Evolutionary conservation across 768 basidiomycete species (phyloP).

Genomic region (Piloderma croceum): DNA sequence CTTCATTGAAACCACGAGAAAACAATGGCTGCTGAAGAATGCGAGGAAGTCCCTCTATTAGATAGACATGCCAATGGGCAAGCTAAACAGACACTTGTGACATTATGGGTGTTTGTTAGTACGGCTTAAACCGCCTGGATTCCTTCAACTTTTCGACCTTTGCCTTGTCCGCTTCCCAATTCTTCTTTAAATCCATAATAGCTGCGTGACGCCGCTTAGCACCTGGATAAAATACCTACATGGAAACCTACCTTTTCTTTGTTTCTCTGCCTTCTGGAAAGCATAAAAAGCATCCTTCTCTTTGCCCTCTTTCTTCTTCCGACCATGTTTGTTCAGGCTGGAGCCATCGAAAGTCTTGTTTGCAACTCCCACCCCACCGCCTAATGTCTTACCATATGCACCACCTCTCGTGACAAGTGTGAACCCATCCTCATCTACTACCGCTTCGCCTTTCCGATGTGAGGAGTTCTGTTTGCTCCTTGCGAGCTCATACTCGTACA

Average conservation of each 20-base stretch:
- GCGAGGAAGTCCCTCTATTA: too few relatives aligned
- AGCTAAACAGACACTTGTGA: too few relatives aligned
- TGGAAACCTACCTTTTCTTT: slow-evolving; percentile 64
- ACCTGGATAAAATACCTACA: slow-evolving; percentile 5
- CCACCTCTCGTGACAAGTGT: slow-evolving; percentile 92
- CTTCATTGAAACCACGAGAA: too few relatives aligned
- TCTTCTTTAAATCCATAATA: slow-evolving; percentile 67
- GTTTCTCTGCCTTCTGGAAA: slow-evolving; percentile 88
- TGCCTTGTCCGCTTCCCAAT: slow-evolving; percentile 86
- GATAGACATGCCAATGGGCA: too few relatives aligned
- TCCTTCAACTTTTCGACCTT: slow-evolving; percentile 77
- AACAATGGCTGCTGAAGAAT: too few relatives aligned
- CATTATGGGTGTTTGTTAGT: too few relatives aligned
- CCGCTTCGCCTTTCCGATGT: slow-evolving; percentile 78
- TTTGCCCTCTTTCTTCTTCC: slow-evolving; percentile 52
- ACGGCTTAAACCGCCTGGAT: slow-evolving; percentile 81
- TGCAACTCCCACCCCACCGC: slow-evolving; percentile 66
- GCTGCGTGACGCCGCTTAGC: slow-evolving; percentile 32
- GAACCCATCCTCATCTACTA: slow-evolving; percentile 93
- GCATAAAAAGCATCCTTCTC: slow-evolving; percentile 80
- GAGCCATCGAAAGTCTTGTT: slow-evolving; percentile 63
- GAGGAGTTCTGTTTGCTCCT: slow-evolving; percentile 56
- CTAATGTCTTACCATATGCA: slow-evolving; percentile 81
- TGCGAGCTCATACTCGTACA: slow-evolving; percentile 69
- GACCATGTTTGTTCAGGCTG: slow-evolving; percentile 39